A percentile compares a stretch with the other conserved stretches of the same genome.
Conservation (phyloP, 768 basidiomycete species). For the Pleurotus citrinopileatus region DNA sequence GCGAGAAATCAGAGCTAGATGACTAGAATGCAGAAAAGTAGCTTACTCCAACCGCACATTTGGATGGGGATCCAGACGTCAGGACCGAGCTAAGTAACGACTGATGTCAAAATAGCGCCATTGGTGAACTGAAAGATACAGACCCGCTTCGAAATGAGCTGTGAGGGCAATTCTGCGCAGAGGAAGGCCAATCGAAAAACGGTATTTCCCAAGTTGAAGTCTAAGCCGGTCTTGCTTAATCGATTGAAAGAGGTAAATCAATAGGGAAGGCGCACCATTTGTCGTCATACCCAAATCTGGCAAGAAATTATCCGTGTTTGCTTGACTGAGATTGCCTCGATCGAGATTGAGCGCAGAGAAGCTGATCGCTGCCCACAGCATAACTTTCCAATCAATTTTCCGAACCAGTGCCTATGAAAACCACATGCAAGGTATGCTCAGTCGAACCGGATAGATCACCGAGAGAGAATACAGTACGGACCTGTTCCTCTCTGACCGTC, state of each 20-base stretch:
- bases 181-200: conserved; percentile 51
- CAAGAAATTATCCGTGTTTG: conserved; percentile 59
- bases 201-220: conserved; percentile 56
- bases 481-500: conserved; percentile 56
- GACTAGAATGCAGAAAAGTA: background rate
- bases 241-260: background rate
- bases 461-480: conserved; percentile 14
- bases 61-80: conserved; percentile 65
- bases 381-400: conserved; percentile 61
- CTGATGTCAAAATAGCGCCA: background rate
- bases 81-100: conserved; percentile 48
- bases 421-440: conserved; percentile 1
- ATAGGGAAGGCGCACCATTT: conserved; percentile 11
- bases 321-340: conserved; percentile 51
- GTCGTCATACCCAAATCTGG: conserved; percentile 39
- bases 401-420: conserved; percentile 39
- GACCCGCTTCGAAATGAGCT: conserved; percentile 58
- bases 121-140: conserved; percentile 12
- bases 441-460: background rate
- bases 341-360: conserved; percentile 59
- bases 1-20: background rate
- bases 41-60: conserved; percentile 25
- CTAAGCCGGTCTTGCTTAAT: conserved; percentile 20
- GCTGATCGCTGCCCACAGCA: conserved; percentile 53
- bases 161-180: conserved; percentile 58